Conservation (phyloP, 2,329 filamentous ascomycete genomes). For the Elsinoe necatrix region DNA sequence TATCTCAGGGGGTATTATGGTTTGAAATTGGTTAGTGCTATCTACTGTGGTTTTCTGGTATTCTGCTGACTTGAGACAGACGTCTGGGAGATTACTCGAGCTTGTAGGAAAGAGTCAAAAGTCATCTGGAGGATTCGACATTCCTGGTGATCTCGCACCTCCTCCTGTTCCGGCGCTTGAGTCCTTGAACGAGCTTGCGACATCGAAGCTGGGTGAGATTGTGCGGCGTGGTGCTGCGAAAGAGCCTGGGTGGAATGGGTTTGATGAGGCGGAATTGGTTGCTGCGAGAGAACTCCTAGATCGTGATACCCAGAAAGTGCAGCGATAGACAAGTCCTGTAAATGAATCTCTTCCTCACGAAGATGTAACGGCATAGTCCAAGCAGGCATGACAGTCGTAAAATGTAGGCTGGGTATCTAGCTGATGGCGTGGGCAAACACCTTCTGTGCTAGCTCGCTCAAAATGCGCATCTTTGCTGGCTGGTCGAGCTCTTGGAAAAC, state of each 20-base stretch:
- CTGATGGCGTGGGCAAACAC: constrained; percentile 75
- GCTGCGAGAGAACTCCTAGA: constrained; percentile 62
- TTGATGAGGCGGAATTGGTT: constrained; percentile 60
- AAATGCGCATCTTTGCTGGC: constrained; percentile 67
- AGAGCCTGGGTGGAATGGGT: constrained; percentile 63
- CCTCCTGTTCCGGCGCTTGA: constrained; percentile 54
- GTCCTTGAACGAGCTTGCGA: constrained; percentile 63
- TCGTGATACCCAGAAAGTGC: constrained; percentile 36
- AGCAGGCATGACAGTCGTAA: neutral
- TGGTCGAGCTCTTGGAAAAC: constrained; percentile 87
- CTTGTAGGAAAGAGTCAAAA: constrained; percentile 23
- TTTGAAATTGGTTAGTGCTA: constrained; percentile 51
- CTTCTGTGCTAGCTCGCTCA: constrained; percentile 76
- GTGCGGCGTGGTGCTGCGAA: constrained; percentile 53
- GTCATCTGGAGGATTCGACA: constrained; percentile 25
- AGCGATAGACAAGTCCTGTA: constrained; percentile 22
- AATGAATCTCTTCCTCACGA: neutral
- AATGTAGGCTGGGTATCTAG: constrained; percentile 16
- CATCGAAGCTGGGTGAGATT: constrained; percentile 67
- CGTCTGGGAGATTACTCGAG: constrained; percentile 19
- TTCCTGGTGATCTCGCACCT: constrained; percentile 36
- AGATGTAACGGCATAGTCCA: constrained; percentile 8
- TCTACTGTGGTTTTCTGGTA: constrained; percentile 33
- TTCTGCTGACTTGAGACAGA: constrained; percentile 18
- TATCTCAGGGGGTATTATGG: constrained; percentile 92